phyloP scores from a whole-genome alignment of 768 basidiomycete genomes.

The Pilatotrama ljubarskyi region DNA sequence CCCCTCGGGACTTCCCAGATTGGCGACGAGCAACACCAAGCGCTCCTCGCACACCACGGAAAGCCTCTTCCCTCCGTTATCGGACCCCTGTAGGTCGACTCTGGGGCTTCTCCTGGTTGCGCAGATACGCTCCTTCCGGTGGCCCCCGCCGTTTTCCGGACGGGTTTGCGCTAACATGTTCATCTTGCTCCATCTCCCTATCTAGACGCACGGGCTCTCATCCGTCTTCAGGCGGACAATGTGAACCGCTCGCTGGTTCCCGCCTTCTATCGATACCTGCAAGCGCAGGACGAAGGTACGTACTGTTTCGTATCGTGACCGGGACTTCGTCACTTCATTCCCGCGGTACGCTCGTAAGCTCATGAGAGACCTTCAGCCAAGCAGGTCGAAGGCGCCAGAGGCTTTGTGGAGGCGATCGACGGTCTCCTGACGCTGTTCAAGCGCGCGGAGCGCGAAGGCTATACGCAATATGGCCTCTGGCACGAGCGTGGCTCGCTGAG shows the following conservation, averaged over 20 bases:
- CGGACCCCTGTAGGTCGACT: constrained; percentile 55
- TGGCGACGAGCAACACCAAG: constrained; percentile 49
- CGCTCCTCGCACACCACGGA: constrained; percentile 26
- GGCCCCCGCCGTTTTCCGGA: not conserved
- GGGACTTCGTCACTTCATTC: not conserved
- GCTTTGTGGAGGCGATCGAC: constrained; percentile 54
- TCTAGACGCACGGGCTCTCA: constrained; percentile 65
- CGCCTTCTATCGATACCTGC: constrained; percentile 72
- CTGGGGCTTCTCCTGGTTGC: not conserved
- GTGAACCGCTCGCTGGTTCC: constrained; percentile 65
- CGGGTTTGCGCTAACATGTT: not conserved
- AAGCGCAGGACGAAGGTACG: constrained; percentile 55
- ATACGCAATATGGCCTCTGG: constrained; percentile 59
- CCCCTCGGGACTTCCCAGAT: constrained; percentile 32
- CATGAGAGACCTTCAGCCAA: constrained; percentile 28
- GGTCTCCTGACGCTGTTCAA: constrained; percentile 55
- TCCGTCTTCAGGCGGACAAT: constrained; percentile 68
- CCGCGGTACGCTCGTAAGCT: not conserved
- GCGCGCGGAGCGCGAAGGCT: constrained; percentile 42
- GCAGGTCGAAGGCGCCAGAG: constrained; percentile 53
- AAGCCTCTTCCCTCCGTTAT: constrained; percentile 56
- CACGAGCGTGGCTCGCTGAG: constrained; percentile 51
- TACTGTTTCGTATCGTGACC: not conserved
- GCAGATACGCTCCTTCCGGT: not conserved
- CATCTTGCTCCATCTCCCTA: not conserved